Conservation (phyloP, 192 early-diverging fungal species). For the Entomortierella lignicola region DNA sequence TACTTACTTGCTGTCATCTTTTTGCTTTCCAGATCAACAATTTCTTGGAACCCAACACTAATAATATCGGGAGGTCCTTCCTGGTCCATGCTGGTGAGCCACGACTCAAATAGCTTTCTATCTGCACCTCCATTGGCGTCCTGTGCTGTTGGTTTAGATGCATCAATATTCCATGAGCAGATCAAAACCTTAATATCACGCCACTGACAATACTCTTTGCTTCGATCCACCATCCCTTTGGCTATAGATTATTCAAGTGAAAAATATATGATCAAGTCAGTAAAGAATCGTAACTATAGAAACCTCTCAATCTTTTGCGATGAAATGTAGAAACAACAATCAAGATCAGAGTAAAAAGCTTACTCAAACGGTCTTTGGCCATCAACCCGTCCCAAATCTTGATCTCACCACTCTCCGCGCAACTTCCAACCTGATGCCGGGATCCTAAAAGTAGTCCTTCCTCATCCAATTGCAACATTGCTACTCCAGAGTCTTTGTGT, state of each 20-base stretch:
- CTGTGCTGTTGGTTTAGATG: conserved; percentile 85
- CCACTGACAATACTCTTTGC: conserved; percentile 71
- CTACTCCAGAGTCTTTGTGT: conserved; percentile 61
- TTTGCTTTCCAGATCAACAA: conserved; percentile 86
- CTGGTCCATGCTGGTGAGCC: conserved; percentile 58
- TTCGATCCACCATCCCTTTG: conserved; percentile 69
- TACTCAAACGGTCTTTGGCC: conserved; percentile 73
- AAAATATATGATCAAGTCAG: no score
- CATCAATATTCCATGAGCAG: conserved; percentile 95
- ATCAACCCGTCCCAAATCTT: conserved; percentile 85
- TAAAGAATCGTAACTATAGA: no score
- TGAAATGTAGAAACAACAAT: not conserved
- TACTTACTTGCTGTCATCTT: conserved; percentile 80
- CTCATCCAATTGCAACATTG: conserved; percentile 67
- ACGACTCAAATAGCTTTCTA: conserved; percentile 57
- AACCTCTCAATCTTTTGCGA: not conserved
- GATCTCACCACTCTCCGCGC: conserved; percentile 72
- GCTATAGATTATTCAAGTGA: conserved; percentile 43
- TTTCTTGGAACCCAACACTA: conserved; percentile 87
- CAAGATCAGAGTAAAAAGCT: not conserved
- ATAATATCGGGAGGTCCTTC: conserved; percentile 78
- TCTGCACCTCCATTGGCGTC: conserved; percentile 66
- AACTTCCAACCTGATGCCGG: conserved; percentile 69
- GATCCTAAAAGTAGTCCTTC: conserved; percentile 59
- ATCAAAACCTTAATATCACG: conserved; percentile 79